Percentiles rank a stretch among this genome's conserved stretches.
Evolutionary conservation across 331 rosid species (phyloP).

Genomic region (Rosa hybrid): DNA sequence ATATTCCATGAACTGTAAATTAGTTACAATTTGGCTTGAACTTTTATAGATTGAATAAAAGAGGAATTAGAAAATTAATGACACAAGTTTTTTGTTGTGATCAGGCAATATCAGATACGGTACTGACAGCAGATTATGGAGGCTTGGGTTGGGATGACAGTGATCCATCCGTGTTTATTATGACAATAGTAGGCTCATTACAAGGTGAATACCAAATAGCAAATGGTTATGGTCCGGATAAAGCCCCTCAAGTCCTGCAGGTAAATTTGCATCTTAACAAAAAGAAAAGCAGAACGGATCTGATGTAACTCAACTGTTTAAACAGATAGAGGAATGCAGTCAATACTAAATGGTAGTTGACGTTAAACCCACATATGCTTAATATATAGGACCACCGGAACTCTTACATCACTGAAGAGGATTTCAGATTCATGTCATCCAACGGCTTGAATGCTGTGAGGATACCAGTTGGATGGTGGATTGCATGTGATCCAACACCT

Average conservation of each 20-base stretch:
- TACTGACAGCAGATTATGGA: conserved; percentile 43
- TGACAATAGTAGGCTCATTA: conserved; percentile 35
- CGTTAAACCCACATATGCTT: neutral
- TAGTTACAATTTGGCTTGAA: neutral
- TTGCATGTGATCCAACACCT: conserved; percentile 62
- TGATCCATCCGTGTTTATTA: conserved; percentile 57
- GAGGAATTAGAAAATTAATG: neutral
- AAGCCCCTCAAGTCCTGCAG: conserved; percentile 56
- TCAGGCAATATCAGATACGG: conserved; percentile 44
- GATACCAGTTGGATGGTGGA: conserved; percentile 83
- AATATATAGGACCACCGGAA: conserved; percentile 54
- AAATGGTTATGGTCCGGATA: conserved; percentile 64
- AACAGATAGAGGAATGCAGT: neutral
- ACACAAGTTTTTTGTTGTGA: neutral
- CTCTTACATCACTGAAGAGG: conserved; percentile 57
- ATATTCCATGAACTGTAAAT: neutral
- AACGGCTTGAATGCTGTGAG: conserved; percentile 63
- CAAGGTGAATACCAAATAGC: conserved; percentile 71
- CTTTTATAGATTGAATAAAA: neutral
- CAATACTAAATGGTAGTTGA: neutral
- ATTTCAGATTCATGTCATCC: conserved; percentile 63
- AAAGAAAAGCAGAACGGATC: neutral
- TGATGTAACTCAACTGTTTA: neutral
- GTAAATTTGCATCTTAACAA: conserved; percentile 19
- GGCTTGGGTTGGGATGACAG: conserved; percentile 56